phyloP scores from a whole-genome alignment of 345 rosid genomes.

The Erucastrum elatum region DNA sequence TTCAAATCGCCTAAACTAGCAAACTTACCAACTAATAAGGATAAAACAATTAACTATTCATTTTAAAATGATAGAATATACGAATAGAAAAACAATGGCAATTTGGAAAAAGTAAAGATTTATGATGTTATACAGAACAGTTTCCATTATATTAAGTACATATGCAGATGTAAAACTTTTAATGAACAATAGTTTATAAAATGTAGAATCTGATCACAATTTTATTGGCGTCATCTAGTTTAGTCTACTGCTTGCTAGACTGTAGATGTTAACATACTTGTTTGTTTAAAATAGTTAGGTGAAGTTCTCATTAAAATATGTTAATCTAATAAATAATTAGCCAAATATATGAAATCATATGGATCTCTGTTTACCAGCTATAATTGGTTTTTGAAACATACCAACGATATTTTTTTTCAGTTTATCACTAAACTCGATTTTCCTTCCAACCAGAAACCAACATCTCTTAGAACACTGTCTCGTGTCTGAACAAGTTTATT shows the following conservation, averaged over 20 bases:
- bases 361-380: conserved; percentile 2
- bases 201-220: not conserved
- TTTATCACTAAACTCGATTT: not conserved
- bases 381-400: not conserved
- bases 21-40: not conserved
- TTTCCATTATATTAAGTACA: not conserved
- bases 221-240: not conserved
- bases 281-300: not conserved
- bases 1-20: not conserved
- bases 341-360: not conserved
- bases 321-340: conserved; percentile 7
- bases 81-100: no score
- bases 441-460: conserved; percentile 14
- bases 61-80: not conserved
- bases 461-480: conserved; percentile 17
- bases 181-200: not conserved
- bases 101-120: no score
- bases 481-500: conserved; percentile 32
- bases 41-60: no score
- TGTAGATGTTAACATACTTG: not conserved
- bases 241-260: not conserved
- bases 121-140: not conserved
- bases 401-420: no score
- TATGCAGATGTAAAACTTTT: not conserved
- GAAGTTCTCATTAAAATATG: not conserved